phyloP scores from a whole-genome alignment of 768 basidiomycete genomes.

The Amanita brunnescens region DNA sequence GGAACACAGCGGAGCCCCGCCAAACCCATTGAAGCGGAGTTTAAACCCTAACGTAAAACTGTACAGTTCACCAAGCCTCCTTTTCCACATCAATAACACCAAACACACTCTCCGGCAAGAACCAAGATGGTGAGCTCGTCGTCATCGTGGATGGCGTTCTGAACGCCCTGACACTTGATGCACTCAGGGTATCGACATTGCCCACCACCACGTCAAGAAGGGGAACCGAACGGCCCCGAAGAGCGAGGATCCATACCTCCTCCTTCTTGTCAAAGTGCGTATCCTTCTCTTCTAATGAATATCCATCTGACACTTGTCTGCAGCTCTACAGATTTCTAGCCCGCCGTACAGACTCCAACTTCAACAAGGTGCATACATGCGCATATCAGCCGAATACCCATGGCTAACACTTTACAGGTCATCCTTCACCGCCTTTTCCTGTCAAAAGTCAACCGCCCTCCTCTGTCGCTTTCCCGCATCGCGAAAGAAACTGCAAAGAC shows the following conservation, averaged over 20 bases:
- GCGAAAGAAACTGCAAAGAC: conserved; percentile 68
- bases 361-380: conserved; percentile 74
- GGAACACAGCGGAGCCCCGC: background rate
- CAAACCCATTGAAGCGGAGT: conserved; percentile 29
- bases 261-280: conserved; percentile 92
- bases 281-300: conserved; percentile 1
- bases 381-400: background rate
- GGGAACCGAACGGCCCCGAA: conserved; percentile 88
- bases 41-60: conserved; percentile 36
- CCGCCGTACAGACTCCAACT: conserved; percentile 88
- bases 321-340: conserved; percentile 99
- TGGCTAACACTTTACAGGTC: conserved; percentile 37
- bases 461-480: conserved; percentile 90
- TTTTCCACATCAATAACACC: conserved; percentile 29
- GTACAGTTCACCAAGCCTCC: conserved; percentile 65
- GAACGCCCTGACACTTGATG: conserved; percentile 1
- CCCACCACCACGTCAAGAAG: conserved; percentile 98
- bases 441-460: conserved; percentile 95
- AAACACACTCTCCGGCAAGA: conserved; percentile 50
- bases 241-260: conserved; percentile 98
- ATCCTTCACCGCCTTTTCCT: conserved; percentile 96
- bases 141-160: conserved; percentile 21
- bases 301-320: conserved; percentile 4
- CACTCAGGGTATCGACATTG: conserved; percentile 88
- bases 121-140: conserved; percentile 75